Base-by-base conservation (phyloP, 495 filamentous ascomycete species). In the Mytilinidion resinicola region DNA sequence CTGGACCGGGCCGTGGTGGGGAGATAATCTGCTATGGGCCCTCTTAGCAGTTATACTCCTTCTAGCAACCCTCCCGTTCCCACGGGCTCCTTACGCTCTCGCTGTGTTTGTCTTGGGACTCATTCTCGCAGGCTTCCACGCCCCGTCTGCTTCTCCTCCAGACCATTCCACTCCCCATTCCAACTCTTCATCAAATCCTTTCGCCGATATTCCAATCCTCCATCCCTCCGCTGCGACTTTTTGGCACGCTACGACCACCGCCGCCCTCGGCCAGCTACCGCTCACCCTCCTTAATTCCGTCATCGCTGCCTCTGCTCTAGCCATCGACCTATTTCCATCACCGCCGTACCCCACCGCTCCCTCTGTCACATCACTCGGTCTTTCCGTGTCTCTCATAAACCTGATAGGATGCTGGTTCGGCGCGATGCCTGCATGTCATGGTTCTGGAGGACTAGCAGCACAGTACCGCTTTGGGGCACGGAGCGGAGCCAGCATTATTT, bases 401-500 rank as follows among this genome's bases (percentile, higher is more conserved):
- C 73, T 96, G 6, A 61, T 87, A 5, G 86, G 88, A 7, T 90
- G 86, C 71, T 92, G 88, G 86, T 93, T 96, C 69, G 91, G 90
- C 33, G 88, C 85, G 0, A 97, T 97, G 92, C 92, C 92, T 5
- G 87, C 95, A 1, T 97, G 92, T 64, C 92, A 96, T 67, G 92
- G 92, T 17, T 89, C 89, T 11, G 92, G 92, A 1, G 92, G 92
- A 0, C 75, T 96, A 0, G 92, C 92, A 1, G 92, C 85, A 0
- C 91, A 96, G 68, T 87, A 88, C 64, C 82, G 89, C 3, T 97
- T 96, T 61, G 92, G 92, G 2, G 91, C 91, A 6, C 84, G 91
- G 11, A 93, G 88, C 35, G 92, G 92, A 1, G 80, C 88, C 0
- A 88, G 85, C 62, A 79, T 96, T 39, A 82, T 96, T 43, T 68